These are phyloP conservation scores for Aspergillus tubingensis DNA, from an alignment of 2,329 filamentous ascomycete species.

Conservation along the genomic window DNA sequence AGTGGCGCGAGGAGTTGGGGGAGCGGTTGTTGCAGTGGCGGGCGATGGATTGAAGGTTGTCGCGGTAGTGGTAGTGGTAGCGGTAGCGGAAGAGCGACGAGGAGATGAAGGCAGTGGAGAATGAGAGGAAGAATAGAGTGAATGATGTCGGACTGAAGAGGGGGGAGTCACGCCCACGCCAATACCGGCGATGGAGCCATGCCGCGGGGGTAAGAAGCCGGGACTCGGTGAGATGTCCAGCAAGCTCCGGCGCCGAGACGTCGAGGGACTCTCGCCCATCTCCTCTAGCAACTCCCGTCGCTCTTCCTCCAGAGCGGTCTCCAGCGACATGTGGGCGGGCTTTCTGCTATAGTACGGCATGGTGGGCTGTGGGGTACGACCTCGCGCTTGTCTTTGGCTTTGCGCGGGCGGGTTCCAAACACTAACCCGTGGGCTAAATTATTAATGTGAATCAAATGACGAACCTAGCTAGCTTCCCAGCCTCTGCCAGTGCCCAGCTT, in stretches of 20 bases:
- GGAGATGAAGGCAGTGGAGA: conserved; percentile 21
- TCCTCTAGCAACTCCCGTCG: conserved; percentile 70
- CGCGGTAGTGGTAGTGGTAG: conserved; percentile 9
- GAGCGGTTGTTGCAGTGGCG: conserved; percentile 26
- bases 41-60: conserved; percentile 14
- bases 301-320: conserved; percentile 76
- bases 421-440: neutral
- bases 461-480: neutral
- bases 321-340: conserved; percentile 66
- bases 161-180: conserved; percentile 38
- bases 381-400: neutral
- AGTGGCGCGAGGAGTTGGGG: conserved; percentile 9
- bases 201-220: conserved; percentile 35
- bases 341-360: conserved; percentile 31
- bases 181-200: conserved; percentile 43
- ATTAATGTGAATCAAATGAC: neutral
- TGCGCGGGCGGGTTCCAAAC: neutral
- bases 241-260: conserved; percentile 68
- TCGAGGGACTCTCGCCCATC: conserved; percentile 53
- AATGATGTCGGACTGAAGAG: conserved; percentile 28
- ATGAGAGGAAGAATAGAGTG: conserved; percentile 36
- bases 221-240: conserved; percentile 61
- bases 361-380: conserved; percentile 23
- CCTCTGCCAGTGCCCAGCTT: conserved; percentile 12
- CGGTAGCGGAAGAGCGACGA: conserved; percentile 21